These are phyloP conservation scores for Penicillium bialowiezense DNA, from an alignment of 495 filamentous ascomycete genomes.

Conservation along the genomic window DNA sequence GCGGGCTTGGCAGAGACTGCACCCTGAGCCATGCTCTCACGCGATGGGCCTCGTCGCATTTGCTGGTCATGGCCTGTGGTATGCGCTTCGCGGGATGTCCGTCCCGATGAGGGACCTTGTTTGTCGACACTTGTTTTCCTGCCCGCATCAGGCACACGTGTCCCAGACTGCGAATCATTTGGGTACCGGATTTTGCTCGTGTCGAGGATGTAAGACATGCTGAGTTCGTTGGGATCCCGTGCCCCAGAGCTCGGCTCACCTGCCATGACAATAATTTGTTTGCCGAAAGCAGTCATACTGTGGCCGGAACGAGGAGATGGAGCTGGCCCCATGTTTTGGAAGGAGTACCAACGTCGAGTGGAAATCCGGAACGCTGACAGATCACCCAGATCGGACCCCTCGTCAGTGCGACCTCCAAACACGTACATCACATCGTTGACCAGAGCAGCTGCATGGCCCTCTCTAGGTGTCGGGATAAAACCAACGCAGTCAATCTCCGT, in stretches of 20 bases:
- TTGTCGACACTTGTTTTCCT: conserved; percentile 43
- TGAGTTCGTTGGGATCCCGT: conserved; percentile 76
- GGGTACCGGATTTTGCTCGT: conserved; percentile 96
- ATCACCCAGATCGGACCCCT: conserved; percentile 88
- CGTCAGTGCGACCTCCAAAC: conserved; percentile 94
- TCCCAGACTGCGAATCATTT: conserved; percentile 60
- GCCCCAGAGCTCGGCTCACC: conserved; percentile 90
- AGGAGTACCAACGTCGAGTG: conserved; percentile 94
- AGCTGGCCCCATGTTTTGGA: conserved; percentile 98
- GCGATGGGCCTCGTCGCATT: conserved; percentile 47
- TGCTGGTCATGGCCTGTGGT: conserved; percentile 52
- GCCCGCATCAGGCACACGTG: conserved; percentile 23
- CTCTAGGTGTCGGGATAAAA: conserved; percentile 88
- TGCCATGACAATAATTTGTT: conserved; percentile 86
- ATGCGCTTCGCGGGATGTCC: conserved; percentile 63
- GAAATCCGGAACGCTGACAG: conserved; percentile 92
- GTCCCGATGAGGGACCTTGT: conserved; percentile 30
- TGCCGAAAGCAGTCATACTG: conserved; percentile 93
- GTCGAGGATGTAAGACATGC: conserved; percentile 86
- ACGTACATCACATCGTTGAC: conserved; percentile 99
- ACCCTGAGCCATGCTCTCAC: conserved; percentile 49
- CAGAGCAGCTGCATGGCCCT: conserved; percentile 91
- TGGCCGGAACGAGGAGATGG: conserved; percentile 93
- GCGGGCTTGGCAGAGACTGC: conserved; percentile 27
- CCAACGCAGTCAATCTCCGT: conserved; percentile 90